Conservation (phyloP, 2,329 filamentous ascomycete genomes). For the Byssochlamys sp. region DNA sequence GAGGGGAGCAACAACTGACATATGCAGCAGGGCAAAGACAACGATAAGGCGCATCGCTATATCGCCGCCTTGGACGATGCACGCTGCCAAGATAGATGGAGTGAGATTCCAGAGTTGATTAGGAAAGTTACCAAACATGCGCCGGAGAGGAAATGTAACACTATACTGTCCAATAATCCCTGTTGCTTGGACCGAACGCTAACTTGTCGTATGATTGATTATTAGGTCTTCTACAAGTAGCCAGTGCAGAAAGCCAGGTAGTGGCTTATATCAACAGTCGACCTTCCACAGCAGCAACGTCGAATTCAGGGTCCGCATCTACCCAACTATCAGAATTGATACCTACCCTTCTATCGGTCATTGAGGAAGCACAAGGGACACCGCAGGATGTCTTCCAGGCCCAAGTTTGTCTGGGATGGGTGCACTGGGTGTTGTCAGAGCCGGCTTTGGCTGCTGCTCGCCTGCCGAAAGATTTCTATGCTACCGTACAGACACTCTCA, state of each 20-base stretch:
- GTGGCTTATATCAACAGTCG: slow-evolving; percentile 42
- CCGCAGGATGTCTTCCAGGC: slow-evolving; percentile 62
- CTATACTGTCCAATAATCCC: slow-evolving; percentile 4
- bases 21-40: slow-evolving; percentile 38
- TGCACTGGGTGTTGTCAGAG: slow-evolving; percentile 69
- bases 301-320: slow-evolving; percentile 15
- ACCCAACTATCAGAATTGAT: slow-evolving; percentile 36
- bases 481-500: slow-evolving; percentile 45
- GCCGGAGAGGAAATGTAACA: slow-evolving; percentile 67
- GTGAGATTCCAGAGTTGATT: slow-evolving; percentile 73
- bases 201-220: slow-evolving; percentile 3
- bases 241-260: slow-evolving; percentile 59
- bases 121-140: slow-evolving; percentile 93
- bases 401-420: slow-evolving; percentile 71
- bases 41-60: slow-evolving; percentile 73
- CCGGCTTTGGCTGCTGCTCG: slow-evolving; percentile 51
- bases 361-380: slow-evolving; percentile 48
- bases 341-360: slow-evolving; percentile 37
- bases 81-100: slow-evolving; percentile 81
- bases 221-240: slow-evolving; percentile 59
- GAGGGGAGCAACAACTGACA: slow-evolving; percentile 10
- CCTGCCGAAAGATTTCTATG: slow-evolving; percentile 55
- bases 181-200: slow-evolving; percentile 7
- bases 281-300: slow-evolving; percentile 19
- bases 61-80: slow-evolving; percentile 73